Percentiles rank a stretch among this genome's conserved stretches.
Evolutionary conservation across 1,284 basidiomycete genomes (phyloP).

Genomic region (Ceratobasidium sp.): DNA sequence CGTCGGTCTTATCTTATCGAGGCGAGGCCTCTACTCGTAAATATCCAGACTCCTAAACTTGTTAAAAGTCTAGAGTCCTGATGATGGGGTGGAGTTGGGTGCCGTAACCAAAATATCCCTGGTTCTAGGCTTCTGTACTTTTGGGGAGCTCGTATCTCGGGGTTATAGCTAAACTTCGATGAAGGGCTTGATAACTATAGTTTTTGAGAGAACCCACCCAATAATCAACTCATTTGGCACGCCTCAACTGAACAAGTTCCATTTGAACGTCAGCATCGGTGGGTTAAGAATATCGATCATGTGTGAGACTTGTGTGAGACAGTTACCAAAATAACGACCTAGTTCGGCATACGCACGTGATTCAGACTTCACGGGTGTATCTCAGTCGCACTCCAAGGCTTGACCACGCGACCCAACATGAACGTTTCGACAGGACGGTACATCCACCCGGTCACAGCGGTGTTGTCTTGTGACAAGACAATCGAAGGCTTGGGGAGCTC

Average conservation of each 20-base stretch:
- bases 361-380: background rate
- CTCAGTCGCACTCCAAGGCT: background rate
- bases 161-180: no score
- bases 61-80: background rate
- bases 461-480: background rate
- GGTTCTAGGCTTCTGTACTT: no score
- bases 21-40: no score
- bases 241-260: background rate
- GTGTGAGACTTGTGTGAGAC: background rate
- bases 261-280: background rate
- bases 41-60: no score
- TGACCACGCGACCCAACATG: background rate
- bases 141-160: no score
- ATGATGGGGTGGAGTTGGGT: no score
- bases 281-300: no score
- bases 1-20: conserved; percentile 9
- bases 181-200: no score
- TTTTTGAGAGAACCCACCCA: no score
- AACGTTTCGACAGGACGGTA: background rate
- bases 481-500: background rate
- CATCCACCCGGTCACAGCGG: background rate
- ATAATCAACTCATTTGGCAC: no score
- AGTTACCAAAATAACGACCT: background rate
- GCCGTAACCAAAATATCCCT: no score
- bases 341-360: background rate